These are phyloP conservation scores for Phytophthora podocarpi DNA, from an alignment of 352 stramenopile genomes.

Conservation along the genomic window DNA sequence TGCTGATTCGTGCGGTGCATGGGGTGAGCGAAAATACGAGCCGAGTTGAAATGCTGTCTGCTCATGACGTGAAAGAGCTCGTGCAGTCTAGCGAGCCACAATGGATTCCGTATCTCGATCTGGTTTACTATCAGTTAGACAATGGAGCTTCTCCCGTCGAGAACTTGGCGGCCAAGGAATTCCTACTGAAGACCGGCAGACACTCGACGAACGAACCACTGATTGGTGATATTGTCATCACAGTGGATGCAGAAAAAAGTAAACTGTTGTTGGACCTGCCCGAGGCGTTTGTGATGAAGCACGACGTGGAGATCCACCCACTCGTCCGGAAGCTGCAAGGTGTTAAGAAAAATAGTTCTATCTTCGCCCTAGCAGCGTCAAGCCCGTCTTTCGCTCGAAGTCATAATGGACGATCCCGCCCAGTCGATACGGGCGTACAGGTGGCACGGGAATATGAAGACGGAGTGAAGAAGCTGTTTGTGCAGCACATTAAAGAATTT, in stretches of 20 bases:
- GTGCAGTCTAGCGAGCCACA: conserved; percentile 40
- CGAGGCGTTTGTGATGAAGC: conserved; percentile 70
- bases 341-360: conserved; percentile 56
- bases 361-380: conserved; percentile 29
- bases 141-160: conserved; percentile 25
- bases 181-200: conserved; percentile 45
- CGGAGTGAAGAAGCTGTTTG: conserved; percentile 58
- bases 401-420: conserved; percentile 13
- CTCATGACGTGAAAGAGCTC: conserved; percentile 61
- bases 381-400: conserved; percentile 18
- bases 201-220: conserved; percentile 17
- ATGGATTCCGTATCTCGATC: conserved; percentile 68
- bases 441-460: conserved; percentile 55
- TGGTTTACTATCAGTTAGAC: conserved; percentile 63
- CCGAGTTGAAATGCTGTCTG: conserved; percentile 50
- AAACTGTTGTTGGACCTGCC: conserved; percentile 65
- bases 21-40: conserved; percentile 8
- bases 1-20: conserved; percentile 51
- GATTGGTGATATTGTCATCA: conserved; percentile 66
- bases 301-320: conserved; percentile 67
- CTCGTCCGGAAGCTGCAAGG: conserved; percentile 64
- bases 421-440: conserved; percentile 31
- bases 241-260: conserved; percentile 52
- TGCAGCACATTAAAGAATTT: conserved; percentile 62
- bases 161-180: conserved; percentile 53